These are phyloP conservation scores for Craterostigma plantagineum DNA, from an alignment of 257 asterid genomes.

Conservation along the genomic window DNA sequence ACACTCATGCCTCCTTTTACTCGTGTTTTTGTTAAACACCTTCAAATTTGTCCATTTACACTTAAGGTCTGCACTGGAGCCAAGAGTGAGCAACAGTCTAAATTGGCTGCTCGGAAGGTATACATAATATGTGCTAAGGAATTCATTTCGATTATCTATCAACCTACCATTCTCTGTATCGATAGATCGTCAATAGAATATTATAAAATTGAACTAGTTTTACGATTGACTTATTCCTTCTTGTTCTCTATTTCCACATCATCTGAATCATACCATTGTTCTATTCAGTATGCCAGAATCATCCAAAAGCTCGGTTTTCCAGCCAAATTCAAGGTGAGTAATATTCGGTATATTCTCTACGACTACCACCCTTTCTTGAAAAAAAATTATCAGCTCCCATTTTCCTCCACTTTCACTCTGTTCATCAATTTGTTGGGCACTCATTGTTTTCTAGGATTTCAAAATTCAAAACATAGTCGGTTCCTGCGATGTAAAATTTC, in stretches of 20 bases:
- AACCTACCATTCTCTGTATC: no score
- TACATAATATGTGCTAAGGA: no score
- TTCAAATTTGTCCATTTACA: background rate
- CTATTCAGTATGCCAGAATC: constrained; percentile 48
- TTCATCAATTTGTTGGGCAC: constrained; percentile 1
- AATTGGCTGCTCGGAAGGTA: constrained; percentile 72
- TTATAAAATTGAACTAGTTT: no score
- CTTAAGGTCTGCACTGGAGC: constrained; percentile 71
- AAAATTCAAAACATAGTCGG: constrained; percentile 76
- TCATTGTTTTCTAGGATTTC: constrained; percentile 28
- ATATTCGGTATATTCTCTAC: background rate
- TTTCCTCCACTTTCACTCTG: background rate
- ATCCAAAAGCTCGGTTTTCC: constrained; percentile 70
- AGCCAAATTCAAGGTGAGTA: constrained; percentile 52
- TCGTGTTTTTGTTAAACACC: background rate
- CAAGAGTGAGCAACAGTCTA: constrained; percentile 64
- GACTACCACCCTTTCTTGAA: background rate
- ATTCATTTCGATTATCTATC: no score
- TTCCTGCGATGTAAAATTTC: constrained; percentile 64
- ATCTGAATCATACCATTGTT: constrained; percentile 3
- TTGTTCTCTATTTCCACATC: background rate
- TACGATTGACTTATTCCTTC: no score
- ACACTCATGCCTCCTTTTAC: no score
- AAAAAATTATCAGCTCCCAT: no score
- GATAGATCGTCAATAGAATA: no score